Percentiles rank a stretch among this genome's conserved stretches.
Evolutionary conservation across 192 early-diverging fungal species (phyloP).

Genomic region (Thoreauomyces humboldtii): DNA sequence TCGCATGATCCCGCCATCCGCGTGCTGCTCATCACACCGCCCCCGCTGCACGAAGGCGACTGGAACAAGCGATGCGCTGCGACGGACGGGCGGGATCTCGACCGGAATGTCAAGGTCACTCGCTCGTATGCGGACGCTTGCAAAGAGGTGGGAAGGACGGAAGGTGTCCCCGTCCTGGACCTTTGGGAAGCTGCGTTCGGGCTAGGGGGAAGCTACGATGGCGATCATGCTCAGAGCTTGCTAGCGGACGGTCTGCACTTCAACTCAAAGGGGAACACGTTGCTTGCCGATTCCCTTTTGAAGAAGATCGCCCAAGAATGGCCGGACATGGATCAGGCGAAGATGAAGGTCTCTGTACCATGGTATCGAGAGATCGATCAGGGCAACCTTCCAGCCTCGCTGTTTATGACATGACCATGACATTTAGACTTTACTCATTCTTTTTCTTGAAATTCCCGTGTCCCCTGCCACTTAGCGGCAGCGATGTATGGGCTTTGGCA

Average conservation of each 20-base stretch:
- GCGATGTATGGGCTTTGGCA: no score
- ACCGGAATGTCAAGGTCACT: conserved; percentile 20
- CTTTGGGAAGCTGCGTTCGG: conserved; percentile 33
- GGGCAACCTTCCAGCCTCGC: not conserved
- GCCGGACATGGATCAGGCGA: conserved; percentile 36
- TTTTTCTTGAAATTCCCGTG: no score
- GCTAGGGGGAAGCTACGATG: conserved; percentile 12
- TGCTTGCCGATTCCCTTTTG: conserved; percentile 28
- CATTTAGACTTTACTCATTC: no score
- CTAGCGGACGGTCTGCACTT: conserved; percentile 40
- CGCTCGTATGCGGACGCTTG: conserved; percentile 30
- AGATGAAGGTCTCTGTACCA: not conserved
- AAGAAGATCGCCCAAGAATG: conserved; percentile 36
- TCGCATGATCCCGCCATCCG: conserved; percentile 57
- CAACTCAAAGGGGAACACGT: conserved; percentile 21
- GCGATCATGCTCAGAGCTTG: conserved; percentile 8
- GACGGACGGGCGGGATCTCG: conserved; percentile 19
- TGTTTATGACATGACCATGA: no score
- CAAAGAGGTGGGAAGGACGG: conserved; percentile 19
- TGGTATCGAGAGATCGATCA: not conserved
- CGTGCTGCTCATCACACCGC: conserved; percentile 71
- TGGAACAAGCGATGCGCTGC: conserved; percentile 27
- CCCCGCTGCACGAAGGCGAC: conserved; percentile 57
- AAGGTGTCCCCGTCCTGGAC: conserved; percentile 25
- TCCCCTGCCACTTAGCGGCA: no score